Evolutionary conservation across 2,329 filamentous ascomycete species (phyloP), one percentile per base, ranked within the genome.

Genomic region (Neophaeococcomyces mojaviensis): DNA sequence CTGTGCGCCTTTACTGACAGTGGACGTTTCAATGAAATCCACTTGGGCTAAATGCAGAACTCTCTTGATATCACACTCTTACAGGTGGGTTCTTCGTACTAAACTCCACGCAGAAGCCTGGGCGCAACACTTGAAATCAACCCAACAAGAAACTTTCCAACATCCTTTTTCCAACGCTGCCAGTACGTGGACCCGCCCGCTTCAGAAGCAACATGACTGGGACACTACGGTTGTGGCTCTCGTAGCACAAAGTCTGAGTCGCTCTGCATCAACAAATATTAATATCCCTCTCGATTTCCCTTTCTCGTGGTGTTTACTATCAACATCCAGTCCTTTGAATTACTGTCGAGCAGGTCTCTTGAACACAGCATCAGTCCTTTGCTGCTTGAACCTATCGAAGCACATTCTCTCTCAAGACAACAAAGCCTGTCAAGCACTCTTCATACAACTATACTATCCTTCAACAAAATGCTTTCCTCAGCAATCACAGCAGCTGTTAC

Each of bases 331-430:
- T 53, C 40, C 53, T 52, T 31, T 28, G 35, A 34, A 33, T 39
- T 31, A 41, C 37, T 39, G 39, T 53, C 50, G 55, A 55, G 55
- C 55, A 52, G 55, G 55, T 51, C 51, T 57, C 55, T 51, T 13
- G 30, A 33, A 34, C 50, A 45, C 52, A 55, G 55, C 55, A 57
- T 55, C 55, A 57, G 51, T 57, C 55, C 44, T 57, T 57, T 54
- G 55, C 55, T 57, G 52, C 30, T 46, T 49, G 50, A 51, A 45
- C 46, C 45, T 51, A 47, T 52, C 50, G 10, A 32, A 33, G 24
- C 39, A 41, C 37, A 28, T 30, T 47, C 44, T 31, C 36, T 47
- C 47, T 36, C 31, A 16, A 39, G 18, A 32, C 34, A 13, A 32
- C 18, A 36, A 18, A 42, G 8, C 28, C 28, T n/a, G 6, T 26